Evolutionary conservation across 2,329 filamentous ascomycete genomes (phyloP), one percentile per base, ranked within the genome.

Genomic region (Phialophora macrospora): DNA sequence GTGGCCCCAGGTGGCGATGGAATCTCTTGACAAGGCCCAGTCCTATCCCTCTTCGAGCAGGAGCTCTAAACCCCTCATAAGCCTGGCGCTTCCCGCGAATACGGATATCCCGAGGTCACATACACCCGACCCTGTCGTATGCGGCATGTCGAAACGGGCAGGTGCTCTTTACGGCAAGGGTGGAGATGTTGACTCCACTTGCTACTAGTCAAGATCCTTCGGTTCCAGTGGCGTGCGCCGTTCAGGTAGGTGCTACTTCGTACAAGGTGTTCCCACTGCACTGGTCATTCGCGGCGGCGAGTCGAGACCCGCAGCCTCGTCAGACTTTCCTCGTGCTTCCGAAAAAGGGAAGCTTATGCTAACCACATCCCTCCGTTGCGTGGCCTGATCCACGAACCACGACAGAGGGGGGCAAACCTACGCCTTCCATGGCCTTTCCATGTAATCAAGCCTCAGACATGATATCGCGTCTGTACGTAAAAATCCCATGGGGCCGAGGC

Each of bases 251-350:
- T 30, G 52, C 52, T 30, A 4, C n/a, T n/a, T n/a, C n/a, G n/a
- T n/a, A n/a, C 51, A 32, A 14, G 20, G 44, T 2, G 17, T 28
- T 51, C 41, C 32, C 26, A 20, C 58, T 28, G 3, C 4, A 6
- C 28, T n/a, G 52, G 52, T 20, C 52, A 24, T 60, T 51, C 46
- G 46, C 56, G 46, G 48, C 46, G 44, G 46, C 46, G 58, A 60
- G 48, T 60, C 20, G 46, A 52, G 44, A 52, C 32, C 58, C 44
- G 51, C 44, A 52, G 58, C 58, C 58, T 60, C 58, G 58, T 60
- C 58, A 26, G 30, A 60, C 30, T 51, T 51, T 11, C 57, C 44
- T 60, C 28, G 3, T 26, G 17, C 3, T 49, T 34, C 46, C 58
- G 20, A 52, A 28, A 52, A 26, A 38, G 41, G 32, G 24, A 49